Base-by-base conservation (phyloP, 441 rosid genomes). In the Pelargonium hybrid region DNA sequence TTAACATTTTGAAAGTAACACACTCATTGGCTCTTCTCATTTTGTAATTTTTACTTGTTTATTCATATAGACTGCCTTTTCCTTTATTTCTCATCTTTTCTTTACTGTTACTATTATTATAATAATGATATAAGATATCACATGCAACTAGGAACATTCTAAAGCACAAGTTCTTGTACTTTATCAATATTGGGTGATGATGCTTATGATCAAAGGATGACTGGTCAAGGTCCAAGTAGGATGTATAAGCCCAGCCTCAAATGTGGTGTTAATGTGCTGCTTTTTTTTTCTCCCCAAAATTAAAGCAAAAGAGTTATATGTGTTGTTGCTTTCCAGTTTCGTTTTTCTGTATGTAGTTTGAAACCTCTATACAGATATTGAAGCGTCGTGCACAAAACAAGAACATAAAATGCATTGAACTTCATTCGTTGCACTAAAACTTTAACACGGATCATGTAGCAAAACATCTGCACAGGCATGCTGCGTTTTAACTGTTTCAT, bases 111-210 rank as follows among this genome's bases (percentile, higher is more conserved):
- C 54, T 54, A 47, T 39, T 66, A 59, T 65, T 67, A 68, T 56
- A 56, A 57, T 66, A 75, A 74, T 68, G 70, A 72, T 71, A 69
- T 61, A 29, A 57, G 66, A 71, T 73, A 75, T 76, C 84, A 83
- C 88, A 84, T 86, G 89, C 83, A 73, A 74, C 79, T 79, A 48
- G 84, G 86, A 84, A 86, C 84, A 80, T 82, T 88, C 84, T 72
- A 75, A 83, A 85, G 91, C 80, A 77, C 76, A 73, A 65, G 76
- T 85, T 80, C 78, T 71, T 72, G 21, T 74, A 69, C 84, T 87
- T 80, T 76, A 71, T 69, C 50, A 65, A 56, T 66, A 75, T 76
- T 66, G 67, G 75, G 50, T 45, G 69, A 57, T 69, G 62, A 66
- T 72, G 29, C 69, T 75, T 75, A 68, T 52, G 76, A 52, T 59